Base-by-base conservation (phyloP, 345 rosid species). In the Rhodamnia rubescens region DNA sequence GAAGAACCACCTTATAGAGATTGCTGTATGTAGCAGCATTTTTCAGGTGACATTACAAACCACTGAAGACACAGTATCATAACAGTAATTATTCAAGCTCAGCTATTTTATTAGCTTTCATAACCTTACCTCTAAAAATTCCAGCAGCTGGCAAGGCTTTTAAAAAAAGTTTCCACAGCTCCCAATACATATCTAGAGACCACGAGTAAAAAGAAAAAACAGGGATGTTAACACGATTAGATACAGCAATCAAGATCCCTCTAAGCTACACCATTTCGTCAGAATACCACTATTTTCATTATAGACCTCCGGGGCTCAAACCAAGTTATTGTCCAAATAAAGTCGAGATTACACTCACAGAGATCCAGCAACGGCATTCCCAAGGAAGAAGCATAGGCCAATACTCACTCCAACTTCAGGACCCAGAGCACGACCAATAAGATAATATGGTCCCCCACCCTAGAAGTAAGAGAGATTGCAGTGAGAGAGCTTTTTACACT, bases 401-500 rank as follows among this genome's bases (percentile, higher is more conserved):
- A 98, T 98, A 91, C 99, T 98, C 87, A 98, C 95, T 88, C 99
- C 99, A 88, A 98, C 99, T 93, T 98, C 99, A 42, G 99, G 99
- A 88, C 99, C 99, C 92, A 98, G 95, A 83, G 99, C 99, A 78
- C 99, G 99, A 84, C 99, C 99, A 89, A 98, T 98, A 89, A 98
- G 98, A 90, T 98, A 98, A 89, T 98, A 98, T 83, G 99, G 99
- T 40, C 99, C 99, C 74, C 99, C 99, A 89, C 99, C 98, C 98
- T 95, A 74, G 51, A 89, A 86, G 90, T 55, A 88, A 82, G 64
- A 36, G 82, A 57, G 44, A 53, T 57, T 32, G 47, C 47, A 32
- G 1, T 69, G 78, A 69, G 78, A 18, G 78, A 69, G 47, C 47
- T 69, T 69, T 29, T 69, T 69, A 69, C 78, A 69, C 42, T 69